Conservation (phyloP, 1,284 basidiomycete species). For the Inonotus hispidus region DNA sequence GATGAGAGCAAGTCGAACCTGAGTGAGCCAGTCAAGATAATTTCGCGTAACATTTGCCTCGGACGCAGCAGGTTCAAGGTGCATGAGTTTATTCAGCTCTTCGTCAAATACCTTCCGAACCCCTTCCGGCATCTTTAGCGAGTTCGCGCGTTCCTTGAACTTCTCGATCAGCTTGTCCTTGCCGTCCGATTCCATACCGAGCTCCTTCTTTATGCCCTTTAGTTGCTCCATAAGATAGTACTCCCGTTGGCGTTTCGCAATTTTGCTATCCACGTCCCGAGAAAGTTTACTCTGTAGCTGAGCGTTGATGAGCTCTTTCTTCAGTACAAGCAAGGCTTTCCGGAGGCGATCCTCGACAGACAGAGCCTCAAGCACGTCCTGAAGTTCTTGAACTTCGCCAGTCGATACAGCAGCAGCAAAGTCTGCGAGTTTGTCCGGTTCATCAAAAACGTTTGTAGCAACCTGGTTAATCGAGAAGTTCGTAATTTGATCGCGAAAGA, state of each 20-base stretch:
- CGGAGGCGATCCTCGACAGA: constrained; percentile 86
- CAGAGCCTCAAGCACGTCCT: constrained; percentile 88
- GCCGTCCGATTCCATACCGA: constrained; percentile 95
- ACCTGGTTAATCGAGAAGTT: constrained; percentile 96
- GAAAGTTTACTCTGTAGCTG: constrained; percentile 94
- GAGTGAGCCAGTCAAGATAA: constrained; percentile 94
- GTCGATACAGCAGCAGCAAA: constrained; percentile 96
- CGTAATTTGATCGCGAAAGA: constrained; percentile 97
- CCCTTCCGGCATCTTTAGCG: constrained; percentile 88
- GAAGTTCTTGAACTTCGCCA: constrained; percentile 87
- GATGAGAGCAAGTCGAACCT: constrained; percentile 39
- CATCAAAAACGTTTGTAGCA: constrained; percentile 96
- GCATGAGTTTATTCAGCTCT: constrained; percentile 88
- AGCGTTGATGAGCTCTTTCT: constrained; percentile 98
- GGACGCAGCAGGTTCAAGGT: constrained; percentile 88
- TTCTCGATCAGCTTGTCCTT: constrained; percentile 98
- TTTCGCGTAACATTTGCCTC: constrained; percentile 97
- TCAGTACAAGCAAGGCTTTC: constrained; percentile 88
- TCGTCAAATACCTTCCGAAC: constrained; percentile 97
- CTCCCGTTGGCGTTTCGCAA: constrained; percentile 95
- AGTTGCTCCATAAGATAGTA: constrained; percentile 99
- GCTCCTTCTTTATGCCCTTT: constrained; percentile 98
- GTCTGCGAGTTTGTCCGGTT: constrained; percentile 97
- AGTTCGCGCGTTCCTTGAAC: constrained; percentile 86
- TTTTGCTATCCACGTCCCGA: constrained; percentile 93